Evolutionary conservation across 1,284 basidiomycete species (phyloP).

Genomic region (Mycosarcoma maydis): DNA sequence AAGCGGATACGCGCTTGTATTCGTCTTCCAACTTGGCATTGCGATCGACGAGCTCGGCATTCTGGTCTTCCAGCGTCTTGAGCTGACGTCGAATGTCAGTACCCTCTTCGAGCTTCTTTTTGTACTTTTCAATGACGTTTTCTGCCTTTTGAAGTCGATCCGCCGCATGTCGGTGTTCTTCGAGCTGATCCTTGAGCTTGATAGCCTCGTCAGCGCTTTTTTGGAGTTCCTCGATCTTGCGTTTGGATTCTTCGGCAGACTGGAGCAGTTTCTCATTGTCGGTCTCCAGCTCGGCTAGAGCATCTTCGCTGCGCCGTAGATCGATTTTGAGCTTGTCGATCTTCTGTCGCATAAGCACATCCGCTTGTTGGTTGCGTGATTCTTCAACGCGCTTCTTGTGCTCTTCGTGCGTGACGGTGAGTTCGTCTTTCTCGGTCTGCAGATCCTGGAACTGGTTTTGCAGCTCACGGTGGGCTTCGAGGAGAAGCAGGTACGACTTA

Average conservation of each 20-base stretch:
- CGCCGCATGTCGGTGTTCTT: slow-evolving; percentile 81
- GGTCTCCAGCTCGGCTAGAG: slow-evolving; percentile 53
- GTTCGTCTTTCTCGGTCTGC: slow-evolving; percentile 43
- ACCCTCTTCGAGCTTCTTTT: slow-evolving; percentile 95
- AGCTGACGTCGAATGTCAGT: slow-evolving; percentile 86
- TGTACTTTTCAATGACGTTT: slow-evolving; percentile 98
- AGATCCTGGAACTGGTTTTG: slow-evolving; percentile 73
- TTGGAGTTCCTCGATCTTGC: slow-evolving; percentile 80
- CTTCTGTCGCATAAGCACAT: slow-evolving; percentile 52
- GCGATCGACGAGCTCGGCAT: slow-evolving; percentile 87
- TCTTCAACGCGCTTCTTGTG: slow-evolving; percentile 50
- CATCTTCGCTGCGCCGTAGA: slow-evolving; percentile 55
- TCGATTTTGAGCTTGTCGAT: slow-evolving; percentile 55
- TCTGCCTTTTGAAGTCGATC: slow-evolving; percentile 92
- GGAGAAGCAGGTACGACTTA: slow-evolving; percentile 77
- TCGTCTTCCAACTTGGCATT: slow-evolving; percentile 91
- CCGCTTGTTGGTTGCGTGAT: slow-evolving; percentile 43
- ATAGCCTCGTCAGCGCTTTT: slow-evolving; percentile 78
- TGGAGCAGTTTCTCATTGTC: slow-evolving; percentile 50
- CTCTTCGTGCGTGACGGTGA: slow-evolving; percentile 28
- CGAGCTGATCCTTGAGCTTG: slow-evolving; percentile 88
- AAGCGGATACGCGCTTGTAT: slow-evolving; percentile 82
- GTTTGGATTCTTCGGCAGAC: slow-evolving; percentile 29
- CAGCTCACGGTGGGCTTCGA: slow-evolving; percentile 79
- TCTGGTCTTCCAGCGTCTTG: slow-evolving; percentile 88